phyloP scores from a whole-genome alignment of 2,329 filamentous ascomycete species.

The Nemania sp. region DNA sequence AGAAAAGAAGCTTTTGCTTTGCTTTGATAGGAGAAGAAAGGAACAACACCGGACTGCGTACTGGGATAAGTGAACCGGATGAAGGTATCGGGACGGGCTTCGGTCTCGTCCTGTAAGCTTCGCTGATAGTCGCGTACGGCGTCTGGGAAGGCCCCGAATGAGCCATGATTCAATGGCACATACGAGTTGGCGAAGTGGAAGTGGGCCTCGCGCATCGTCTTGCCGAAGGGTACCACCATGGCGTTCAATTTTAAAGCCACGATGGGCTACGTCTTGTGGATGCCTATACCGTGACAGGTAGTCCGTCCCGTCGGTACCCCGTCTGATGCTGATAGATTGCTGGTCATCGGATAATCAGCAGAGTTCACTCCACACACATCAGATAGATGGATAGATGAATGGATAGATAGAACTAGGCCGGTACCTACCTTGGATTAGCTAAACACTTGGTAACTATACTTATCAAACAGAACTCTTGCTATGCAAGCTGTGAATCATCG shows the following conservation, averaged over 20 bases:
- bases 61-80: conserved; percentile 69
- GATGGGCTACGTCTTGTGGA: conserved; percentile 1
- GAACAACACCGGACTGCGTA: conserved; percentile 11
- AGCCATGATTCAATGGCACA: conserved; percentile 61
- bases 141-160: conserved; percentile 75
- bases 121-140: conserved; percentile 65
- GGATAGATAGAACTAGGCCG: too few species aligned
- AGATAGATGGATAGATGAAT: background rate
- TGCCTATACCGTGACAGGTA: background rate
- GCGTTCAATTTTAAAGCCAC: conserved; percentile 17
- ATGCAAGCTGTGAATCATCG: conserved; percentile 13
- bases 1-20: too few species aligned
- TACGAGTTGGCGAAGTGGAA: conserved; percentile 52
- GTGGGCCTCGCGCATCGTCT: conserved; percentile 48
- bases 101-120: conserved; percentile 65
- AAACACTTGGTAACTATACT: background rate
- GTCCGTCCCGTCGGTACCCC: conserved; percentile 4
- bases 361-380: background rate
- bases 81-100: conserved; percentile 74
- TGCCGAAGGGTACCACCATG: conserved; percentile 43
- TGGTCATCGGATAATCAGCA: conserved; percentile 17
- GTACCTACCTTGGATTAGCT: conserved; percentile 13
- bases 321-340: conserved; percentile 3
- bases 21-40: background rate
- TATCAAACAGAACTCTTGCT: background rate